Evolutionary conservation across 208 protist species (phyloP).

Genomic region (Herpetomonas tarakana): DNA sequence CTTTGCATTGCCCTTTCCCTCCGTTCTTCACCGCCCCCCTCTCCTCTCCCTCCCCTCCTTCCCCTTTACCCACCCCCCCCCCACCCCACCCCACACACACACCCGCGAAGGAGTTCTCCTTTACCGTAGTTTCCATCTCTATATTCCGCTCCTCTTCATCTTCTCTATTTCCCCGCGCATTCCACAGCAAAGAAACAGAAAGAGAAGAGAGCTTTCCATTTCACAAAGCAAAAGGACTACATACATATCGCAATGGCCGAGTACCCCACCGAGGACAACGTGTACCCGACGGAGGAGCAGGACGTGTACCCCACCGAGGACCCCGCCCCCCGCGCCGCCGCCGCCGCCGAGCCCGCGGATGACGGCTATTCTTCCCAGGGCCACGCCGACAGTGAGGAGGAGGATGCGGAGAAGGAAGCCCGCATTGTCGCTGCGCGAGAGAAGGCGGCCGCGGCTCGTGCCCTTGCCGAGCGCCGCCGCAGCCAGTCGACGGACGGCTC

Average conservation of each 20-base stretch:
- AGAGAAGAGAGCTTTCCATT: too few relatives aligned
- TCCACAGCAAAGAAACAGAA: too few relatives aligned
- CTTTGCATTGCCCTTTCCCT: too few relatives aligned
- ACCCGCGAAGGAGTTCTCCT: background rate
- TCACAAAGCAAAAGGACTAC: too few relatives aligned
- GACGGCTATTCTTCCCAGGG: constrained; percentile 4
- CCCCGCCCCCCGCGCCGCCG: background rate
- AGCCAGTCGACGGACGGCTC: constrained; percentile 11
- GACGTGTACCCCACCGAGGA: constrained; percentile 15
- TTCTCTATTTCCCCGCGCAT: too few relatives aligned
- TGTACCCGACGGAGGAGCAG: constrained; percentile 3
- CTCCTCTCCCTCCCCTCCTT: too few relatives aligned
- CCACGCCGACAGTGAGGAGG: constrained; percentile 6
- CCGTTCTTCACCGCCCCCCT: too few relatives aligned
- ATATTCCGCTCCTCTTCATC: background rate
- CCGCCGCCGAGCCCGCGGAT: background rate
- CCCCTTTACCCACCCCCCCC: background rate
- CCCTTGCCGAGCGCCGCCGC: constrained; percentile 24
- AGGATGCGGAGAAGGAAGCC: constrained; percentile 10
- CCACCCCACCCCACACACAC: background rate
- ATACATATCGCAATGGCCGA: constrained; percentile 1
- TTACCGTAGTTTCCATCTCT: background rate
- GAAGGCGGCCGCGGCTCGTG: constrained; percentile 28
- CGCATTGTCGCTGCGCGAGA: constrained; percentile 22
- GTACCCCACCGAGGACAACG: constrained; percentile 16